Evolutionary conservation across 192 early-diverging fungal genomes (phyloP).

Genomic region (Backusella australiensis): DNA sequence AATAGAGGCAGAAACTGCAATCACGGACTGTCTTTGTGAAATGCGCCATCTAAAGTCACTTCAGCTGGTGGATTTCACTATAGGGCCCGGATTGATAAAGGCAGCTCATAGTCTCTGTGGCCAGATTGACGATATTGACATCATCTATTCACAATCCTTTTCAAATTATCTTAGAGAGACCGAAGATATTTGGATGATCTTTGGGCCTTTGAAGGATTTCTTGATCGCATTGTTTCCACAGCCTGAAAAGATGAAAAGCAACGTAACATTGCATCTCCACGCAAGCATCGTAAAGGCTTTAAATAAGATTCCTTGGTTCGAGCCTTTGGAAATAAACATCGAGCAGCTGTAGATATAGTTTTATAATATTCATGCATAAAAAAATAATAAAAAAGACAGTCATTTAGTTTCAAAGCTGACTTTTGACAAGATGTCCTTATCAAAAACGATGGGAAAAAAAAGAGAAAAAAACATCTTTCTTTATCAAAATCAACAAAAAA

Average conservation of each 20-base stretch:
- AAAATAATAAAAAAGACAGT: background rate
- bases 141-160: background rate
- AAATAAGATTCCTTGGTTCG: background rate
- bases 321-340: background rate
- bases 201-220: constrained; percentile 10
- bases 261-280: background rate
- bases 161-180: background rate
- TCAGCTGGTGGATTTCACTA: constrained; percentile 5
- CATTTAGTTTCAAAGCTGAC: constrained; percentile 4
- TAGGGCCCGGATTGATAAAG: background rate
- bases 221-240: background rate
- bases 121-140: background rate
- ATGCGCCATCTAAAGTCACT: background rate
- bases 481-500: background rate
- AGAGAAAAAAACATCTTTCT: background rate
- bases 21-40: background rate
- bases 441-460: background rate
- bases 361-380: background rate
- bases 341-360: background rate
- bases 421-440: background rate
- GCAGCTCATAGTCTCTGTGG: background rate
- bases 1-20: background rate
- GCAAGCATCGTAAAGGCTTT: background rate
- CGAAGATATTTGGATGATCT: background rate
- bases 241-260: background rate